Percentiles rank a stretch among this genome's conserved stretches.
These are phyloP conservation scores for Taiwanofungus camphoratus DNA, from an alignment of 1,284 basidiomycete species.

Conservation along the genomic window DNA sequence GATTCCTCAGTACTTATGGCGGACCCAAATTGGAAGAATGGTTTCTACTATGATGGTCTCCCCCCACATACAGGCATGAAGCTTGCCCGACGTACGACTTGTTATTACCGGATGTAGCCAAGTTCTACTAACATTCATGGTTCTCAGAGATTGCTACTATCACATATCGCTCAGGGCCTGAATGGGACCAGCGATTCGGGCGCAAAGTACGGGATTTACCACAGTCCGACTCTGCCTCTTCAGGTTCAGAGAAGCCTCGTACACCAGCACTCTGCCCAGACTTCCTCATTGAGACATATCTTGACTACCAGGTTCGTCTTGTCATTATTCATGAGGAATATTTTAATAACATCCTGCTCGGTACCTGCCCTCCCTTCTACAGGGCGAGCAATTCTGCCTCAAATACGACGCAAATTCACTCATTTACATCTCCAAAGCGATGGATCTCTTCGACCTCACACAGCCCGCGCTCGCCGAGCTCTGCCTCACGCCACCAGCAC, in stretches of 20 bases:
- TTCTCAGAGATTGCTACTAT: constrained; percentile 93
- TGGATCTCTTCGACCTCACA: constrained; percentile 99
- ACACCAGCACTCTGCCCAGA: constrained; percentile 88
- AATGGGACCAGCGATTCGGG: constrained; percentile 98
- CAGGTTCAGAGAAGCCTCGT: constrained; percentile 33
- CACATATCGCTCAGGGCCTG: constrained; percentile 97
- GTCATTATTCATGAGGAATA: neutral
- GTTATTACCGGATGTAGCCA: constrained; percentile 3
- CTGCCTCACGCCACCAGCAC: constrained; percentile 36
- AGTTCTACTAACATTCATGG: constrained; percentile 3
- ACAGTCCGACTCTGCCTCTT: constrained; percentile 16
- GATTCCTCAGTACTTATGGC: constrained; percentile 83
- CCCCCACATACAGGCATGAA: constrained; percentile 99
- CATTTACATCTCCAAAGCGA: constrained; percentile 98
- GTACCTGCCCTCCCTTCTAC: neutral
- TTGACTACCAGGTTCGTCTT: constrained; percentile 81
- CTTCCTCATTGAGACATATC: constrained; percentile 97
- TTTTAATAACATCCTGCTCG: neutral
- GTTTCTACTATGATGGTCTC: constrained; percentile 93
- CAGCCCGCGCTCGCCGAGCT: constrained; percentile 71
- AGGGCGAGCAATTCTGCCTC: constrained; percentile 94
- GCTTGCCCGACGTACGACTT: constrained; percentile 81
- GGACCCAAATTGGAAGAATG: constrained; percentile 98
- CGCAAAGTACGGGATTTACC: constrained; percentile 56
- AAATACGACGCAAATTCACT: constrained; percentile 99